Evolutionary conservation across 164 flowering plant species (phyloP).

Genomic region (Vitis amurensis): DNA sequence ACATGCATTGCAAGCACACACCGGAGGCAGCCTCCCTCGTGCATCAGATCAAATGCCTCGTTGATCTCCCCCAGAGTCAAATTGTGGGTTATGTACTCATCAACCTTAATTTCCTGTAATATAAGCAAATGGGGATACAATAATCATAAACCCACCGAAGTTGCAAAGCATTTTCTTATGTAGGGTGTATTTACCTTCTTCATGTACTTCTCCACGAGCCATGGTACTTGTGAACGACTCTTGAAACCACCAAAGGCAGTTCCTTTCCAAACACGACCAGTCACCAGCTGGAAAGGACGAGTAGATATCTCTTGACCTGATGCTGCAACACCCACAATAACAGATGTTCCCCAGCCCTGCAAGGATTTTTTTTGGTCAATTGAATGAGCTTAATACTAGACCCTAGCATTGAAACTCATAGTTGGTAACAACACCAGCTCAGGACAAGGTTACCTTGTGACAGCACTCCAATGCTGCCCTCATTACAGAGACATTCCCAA

Average conservation of each 20-base stretch:
- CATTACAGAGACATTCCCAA: constrained; percentile 93
- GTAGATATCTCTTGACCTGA: constrained; percentile 96
- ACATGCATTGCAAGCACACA: constrained; percentile 62
- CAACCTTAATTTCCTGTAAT: constrained; percentile 93
- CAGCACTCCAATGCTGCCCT: constrained; percentile 97
- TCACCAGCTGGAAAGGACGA: constrained; percentile 97
- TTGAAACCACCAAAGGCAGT: constrained; percentile 99
- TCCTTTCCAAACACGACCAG: constrained; percentile 99
- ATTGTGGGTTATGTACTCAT: constrained; percentile 88
- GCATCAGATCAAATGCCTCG: constrained; percentile 88
- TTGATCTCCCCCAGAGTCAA: constrained; percentile 82
- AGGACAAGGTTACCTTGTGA: constrained; percentile 70
- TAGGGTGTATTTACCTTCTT: constrained; percentile 66
- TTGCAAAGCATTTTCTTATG: neutral
- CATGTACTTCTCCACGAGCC: constrained; percentile 98
- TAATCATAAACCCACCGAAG: neutral
- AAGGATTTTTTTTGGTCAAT: neutral
- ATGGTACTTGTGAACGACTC: constrained; percentile 98
- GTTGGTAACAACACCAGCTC: neutral
- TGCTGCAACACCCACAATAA: constrained; percentile 96
- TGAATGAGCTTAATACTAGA: neutral
- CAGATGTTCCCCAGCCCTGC: constrained; percentile 99
- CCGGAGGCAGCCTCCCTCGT: constrained; percentile 86
- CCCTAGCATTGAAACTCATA: neutral
- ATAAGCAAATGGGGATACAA: neutral